Conservation (phyloP, 306 rosid genomes). For the Inga laurina region DNA sequence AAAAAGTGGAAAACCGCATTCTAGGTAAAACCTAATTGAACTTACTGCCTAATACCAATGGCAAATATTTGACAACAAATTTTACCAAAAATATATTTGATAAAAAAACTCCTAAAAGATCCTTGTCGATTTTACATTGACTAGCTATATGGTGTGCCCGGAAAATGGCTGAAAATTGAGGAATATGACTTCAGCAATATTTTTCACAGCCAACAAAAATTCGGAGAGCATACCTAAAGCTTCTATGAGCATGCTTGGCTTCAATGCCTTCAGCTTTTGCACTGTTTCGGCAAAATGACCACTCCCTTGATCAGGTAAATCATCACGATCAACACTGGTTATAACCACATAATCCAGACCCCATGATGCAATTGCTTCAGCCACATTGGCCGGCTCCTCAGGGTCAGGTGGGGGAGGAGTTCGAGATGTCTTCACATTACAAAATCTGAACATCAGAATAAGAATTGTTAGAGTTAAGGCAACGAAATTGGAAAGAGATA, state of each 20-base stretch:
- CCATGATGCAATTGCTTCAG: slow-evolving; percentile 99
- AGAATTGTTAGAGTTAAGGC: slow-evolving; percentile 46
- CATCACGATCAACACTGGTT: slow-evolving; percentile 98
- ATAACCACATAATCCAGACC: slow-evolving; percentile 98
- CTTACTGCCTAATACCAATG: not conserved
- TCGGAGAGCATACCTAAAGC: slow-evolving; percentile 67
- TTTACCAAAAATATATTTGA: not conserved
- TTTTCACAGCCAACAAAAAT: slow-evolving; percentile 17
- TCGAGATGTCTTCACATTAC: slow-evolving; percentile 95
- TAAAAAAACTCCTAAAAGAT: not conserved
- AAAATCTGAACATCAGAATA: slow-evolving; percentile 67
- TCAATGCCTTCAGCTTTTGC: slow-evolving; percentile 77
- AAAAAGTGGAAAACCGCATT: not conserved
- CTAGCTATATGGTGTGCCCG: not conserved
- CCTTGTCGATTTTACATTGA: not conserved
- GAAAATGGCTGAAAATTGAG: not conserved
- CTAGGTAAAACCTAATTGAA: not conserved
- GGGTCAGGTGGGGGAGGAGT: slow-evolving; percentile 98
- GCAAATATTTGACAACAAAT: not conserved
- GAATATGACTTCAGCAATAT: slow-evolving; percentile 13
- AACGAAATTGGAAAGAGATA: slow-evolving; percentile 46
- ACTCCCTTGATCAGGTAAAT: slow-evolving; percentile 95
- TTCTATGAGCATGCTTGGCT: slow-evolving; percentile 93
- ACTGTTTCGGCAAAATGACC: slow-evolving; percentile 95
- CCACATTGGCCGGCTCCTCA: slow-evolving; percentile 92